A percentile compares a stretch with the other conserved stretches of the same genome.
phyloP scores from a whole-genome alignment of 208 protist genomes.

The Endotrypanum monterogeii region DNA sequence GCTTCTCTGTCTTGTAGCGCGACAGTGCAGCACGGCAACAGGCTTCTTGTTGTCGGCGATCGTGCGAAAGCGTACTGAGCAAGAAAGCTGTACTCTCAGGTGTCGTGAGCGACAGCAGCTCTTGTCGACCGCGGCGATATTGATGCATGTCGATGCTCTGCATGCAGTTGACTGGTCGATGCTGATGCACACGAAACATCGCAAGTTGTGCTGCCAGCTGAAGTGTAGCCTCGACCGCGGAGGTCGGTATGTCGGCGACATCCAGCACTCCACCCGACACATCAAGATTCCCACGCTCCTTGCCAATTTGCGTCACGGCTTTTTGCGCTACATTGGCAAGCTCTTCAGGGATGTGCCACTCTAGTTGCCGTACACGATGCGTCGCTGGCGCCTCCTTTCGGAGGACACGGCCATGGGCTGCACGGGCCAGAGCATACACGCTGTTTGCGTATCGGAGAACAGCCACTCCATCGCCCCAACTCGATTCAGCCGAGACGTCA shows the following conservation, averaged over 20 bases:
- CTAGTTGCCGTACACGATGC: slow-evolving; percentile 44
- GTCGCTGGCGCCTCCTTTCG: slow-evolving; percentile 30
- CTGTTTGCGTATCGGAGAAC: slow-evolving; percentile 75
- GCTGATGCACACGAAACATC: slow-evolving; percentile 70
- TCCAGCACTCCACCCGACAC: slow-evolving; percentile 41
- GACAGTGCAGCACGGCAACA: slow-evolving; percentile 19
- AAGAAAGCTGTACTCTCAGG: slow-evolving; percentile 56
- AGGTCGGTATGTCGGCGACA: slow-evolving; percentile 1
- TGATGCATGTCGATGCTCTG: slow-evolving; percentile 57
- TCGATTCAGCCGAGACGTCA: slow-evolving; percentile 74
- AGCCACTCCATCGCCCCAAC: slow-evolving; percentile 70
- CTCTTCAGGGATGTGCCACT: slow-evolving; percentile 51
- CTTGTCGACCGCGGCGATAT: slow-evolving; percentile 74
- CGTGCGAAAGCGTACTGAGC: slow-evolving; percentile 35
- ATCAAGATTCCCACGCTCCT: slow-evolving; percentile 55
- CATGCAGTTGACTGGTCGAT: slow-evolving; percentile 51
- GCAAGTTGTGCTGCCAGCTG: slow-evolving; percentile 65
- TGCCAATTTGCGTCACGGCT: slow-evolving; percentile 30
- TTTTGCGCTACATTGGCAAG: slow-evolving; percentile 36
- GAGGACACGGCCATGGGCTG: slow-evolving; percentile 26
- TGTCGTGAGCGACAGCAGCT: slow-evolving; percentile 52
- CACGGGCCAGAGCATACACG: slow-evolving; percentile 61
- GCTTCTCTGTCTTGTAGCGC: slow-evolving; percentile 1
- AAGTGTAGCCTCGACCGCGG: slow-evolving; percentile 12
- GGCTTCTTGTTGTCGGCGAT: background rate